These are phyloP conservation scores for Candida anglica DNA, from an alignment of 805 yeast species.

Conservation along the genomic window DNA sequence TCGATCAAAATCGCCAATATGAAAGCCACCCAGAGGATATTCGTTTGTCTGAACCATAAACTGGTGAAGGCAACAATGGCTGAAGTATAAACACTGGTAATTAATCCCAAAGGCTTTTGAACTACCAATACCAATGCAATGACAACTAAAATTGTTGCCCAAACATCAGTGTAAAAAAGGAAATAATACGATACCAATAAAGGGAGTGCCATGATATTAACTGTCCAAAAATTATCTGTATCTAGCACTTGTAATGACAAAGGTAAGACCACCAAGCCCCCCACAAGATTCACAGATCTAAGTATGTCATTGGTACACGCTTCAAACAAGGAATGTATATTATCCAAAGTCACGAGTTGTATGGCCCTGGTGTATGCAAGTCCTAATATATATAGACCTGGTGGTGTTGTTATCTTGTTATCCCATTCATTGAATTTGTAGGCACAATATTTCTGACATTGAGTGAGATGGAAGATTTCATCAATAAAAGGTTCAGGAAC, in stretches of 20 bases:
- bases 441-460: conserved; percentile 62
- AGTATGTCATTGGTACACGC: conserved; percentile 18
- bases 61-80: conserved; percentile 59
- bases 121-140: conserved; percentile 49
- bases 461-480: conserved; percentile 83
- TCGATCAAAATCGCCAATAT: conserved; percentile 54
- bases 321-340: background rate
- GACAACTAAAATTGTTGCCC: conserved; percentile 75
- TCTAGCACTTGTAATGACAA: conserved; percentile 27
- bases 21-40: conserved; percentile 79
- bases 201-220: conserved; percentile 52
- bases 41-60: conserved; percentile 83
- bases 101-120: conserved; percentile 13
- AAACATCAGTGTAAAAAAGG: conserved; percentile 87
- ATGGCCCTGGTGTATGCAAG: conserved; percentile 25
- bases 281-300: conserved; percentile 57
- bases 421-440: conserved; percentile 72
- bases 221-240: conserved; percentile 18
- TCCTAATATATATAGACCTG: conserved; percentile 70
- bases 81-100: conserved; percentile 30
- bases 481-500: conserved; percentile 49
- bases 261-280: conserved; percentile 57
- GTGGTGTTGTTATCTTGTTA: conserved; percentile 92
- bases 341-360: conserved; percentile 1
- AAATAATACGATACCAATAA: conserved; percentile 68